Percentiles rank a stretch among this genome's conserved stretches.
Conservation (phyloP, 2,329 filamentous ascomycete genomes). For the Neonectria faginata region DNA sequence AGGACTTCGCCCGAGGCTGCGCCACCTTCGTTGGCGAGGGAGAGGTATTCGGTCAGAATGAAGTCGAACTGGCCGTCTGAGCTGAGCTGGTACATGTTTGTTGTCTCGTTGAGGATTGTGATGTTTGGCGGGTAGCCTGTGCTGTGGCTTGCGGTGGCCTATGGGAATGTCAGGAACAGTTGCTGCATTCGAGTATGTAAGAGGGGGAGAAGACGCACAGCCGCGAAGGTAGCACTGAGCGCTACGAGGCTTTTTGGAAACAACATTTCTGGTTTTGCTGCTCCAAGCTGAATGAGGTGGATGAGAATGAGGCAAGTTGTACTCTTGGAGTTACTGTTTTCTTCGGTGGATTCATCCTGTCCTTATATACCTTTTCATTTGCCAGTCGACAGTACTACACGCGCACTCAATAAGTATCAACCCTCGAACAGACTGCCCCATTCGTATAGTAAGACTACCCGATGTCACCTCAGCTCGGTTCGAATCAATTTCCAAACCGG, state of each 20-base stretch:
- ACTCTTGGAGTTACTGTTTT: not conserved
- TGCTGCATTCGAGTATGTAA: not conserved
- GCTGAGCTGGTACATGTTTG: conserved; percentile 33
- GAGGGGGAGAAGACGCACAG: not conserved
- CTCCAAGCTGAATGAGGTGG: not conserved
- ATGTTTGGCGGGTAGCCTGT: conserved; percentile 11
- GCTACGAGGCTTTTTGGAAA: not conserved
- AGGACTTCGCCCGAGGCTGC: conserved; percentile 30
- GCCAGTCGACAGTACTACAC: not conserved
- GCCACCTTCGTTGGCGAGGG: conserved; percentile 32
- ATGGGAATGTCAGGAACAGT: not conserved
- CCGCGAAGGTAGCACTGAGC: not conserved
- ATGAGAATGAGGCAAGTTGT: not conserved
- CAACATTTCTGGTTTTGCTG: not conserved
- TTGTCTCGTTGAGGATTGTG: conserved; percentile 24
- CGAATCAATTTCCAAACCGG: not conserved
- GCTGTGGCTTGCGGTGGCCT: conserved; percentile 1
- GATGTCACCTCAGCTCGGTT: not conserved
- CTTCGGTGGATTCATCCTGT: not conserved
- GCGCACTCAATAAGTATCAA: too few relatives aligned
- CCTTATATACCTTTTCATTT: not conserved
- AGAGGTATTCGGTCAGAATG: conserved; percentile 31
- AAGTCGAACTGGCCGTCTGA: conserved; percentile 32
- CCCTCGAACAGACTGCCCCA: not conserved
- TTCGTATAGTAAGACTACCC: not conserved